phyloP scores from a whole-genome alignment of 2,329 filamentous ascomycete species.

The Fusarium sublunatum region DNA sequence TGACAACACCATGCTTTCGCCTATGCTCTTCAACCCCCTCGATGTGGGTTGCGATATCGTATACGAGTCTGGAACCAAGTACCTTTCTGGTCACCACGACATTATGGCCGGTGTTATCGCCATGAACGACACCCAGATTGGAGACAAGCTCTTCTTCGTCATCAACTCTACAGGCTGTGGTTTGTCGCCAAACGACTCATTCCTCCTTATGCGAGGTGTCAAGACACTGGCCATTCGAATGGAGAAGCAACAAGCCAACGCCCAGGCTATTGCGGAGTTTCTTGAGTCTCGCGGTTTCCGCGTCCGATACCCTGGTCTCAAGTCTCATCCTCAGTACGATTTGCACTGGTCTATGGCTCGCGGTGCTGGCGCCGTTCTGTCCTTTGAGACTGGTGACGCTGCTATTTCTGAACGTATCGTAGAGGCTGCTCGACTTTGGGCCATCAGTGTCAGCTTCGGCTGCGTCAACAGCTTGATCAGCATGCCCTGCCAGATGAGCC shows the following conservation, averaged over 20 bases:
- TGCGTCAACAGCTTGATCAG: constrained; percentile 99
- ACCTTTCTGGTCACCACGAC: constrained; percentile 96
- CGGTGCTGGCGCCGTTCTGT: constrained; percentile 91
- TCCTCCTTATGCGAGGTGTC: constrained; percentile 92
- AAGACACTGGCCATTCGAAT: constrained; percentile 98
- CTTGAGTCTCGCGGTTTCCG: constrained; percentile 92
- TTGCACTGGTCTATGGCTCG: constrained; percentile 96
- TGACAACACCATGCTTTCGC: constrained; percentile 99
- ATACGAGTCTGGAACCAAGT: constrained; percentile 98
- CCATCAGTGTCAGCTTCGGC: constrained; percentile 96
- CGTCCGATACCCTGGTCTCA: constrained; percentile 93
- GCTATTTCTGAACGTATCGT: constrained; percentile 90
- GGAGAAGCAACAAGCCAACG: constrained; percentile 97
- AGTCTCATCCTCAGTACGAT: constrained; percentile 95
- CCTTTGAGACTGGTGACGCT: constrained; percentile 93
- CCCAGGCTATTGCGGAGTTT: constrained; percentile 90
- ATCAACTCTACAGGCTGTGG: constrained; percentile 98
- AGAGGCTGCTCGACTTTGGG: constrained; percentile 90
- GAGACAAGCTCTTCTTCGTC: constrained; percentile 93
- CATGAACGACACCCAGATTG: constrained; percentile 82
- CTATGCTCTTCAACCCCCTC: constrained; percentile 91
- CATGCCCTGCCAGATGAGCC: constrained; percentile 99
- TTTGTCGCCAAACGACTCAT: constrained; percentile 93
- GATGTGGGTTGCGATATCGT: constrained; percentile 95
- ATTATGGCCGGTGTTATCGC: constrained; percentile 98